Base-by-base conservation (phyloP, 2,329 filamentous ascomycete genomes). In the Sarocladium oryzae region DNA sequence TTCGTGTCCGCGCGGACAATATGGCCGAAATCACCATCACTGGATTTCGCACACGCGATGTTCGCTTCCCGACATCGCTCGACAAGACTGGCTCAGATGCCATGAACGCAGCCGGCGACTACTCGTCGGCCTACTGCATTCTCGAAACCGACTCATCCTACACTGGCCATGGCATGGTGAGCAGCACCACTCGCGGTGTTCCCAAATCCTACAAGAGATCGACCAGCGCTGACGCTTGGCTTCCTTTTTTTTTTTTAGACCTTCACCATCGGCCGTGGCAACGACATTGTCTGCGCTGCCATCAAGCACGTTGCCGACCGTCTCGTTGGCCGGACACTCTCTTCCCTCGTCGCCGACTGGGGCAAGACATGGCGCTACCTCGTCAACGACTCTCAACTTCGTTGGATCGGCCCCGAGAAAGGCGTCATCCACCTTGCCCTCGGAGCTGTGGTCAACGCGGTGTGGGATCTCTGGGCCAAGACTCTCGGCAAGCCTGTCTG, bases 401-500 rank as follows among this genome's bases (percentile, higher is more conserved):
- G 90, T 52, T 96, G 91, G 90, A 93, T 96, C 63, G 90, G 90
- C 0, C 90, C 90, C 0, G 90, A 96, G 63, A 95, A 96, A 70
- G 90, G 90, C 53, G 90, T 95, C 36, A 95, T 93, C 58, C 90
- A 96, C 68, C 85, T 96, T 6, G 90, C 90, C 2, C 82, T 95
- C 8, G 89, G 88, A 24, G 87, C 89, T 33, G 86, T 95, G 13
- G 88, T 95, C 60, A 96, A 96, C 66, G 90, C 89, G 11, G 77
- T 95, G 60, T 96, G 90, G 90, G 90, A 96, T 68, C 80, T 96
- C n/a, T 95, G 90, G 90, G 89, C 88, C 51, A 95, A 95, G 73
- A 79, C 78, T 2, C 79, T 93, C 26, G 77, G 80, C 56, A 95
- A 96, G 75, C 91, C 90, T 2, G 88, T 96, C 15, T 96, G 90